Evolutionary conservation across 495 filamentous ascomycete genomes (phyloP).

Genomic region (Clavariopsis aquatica): DNA sequence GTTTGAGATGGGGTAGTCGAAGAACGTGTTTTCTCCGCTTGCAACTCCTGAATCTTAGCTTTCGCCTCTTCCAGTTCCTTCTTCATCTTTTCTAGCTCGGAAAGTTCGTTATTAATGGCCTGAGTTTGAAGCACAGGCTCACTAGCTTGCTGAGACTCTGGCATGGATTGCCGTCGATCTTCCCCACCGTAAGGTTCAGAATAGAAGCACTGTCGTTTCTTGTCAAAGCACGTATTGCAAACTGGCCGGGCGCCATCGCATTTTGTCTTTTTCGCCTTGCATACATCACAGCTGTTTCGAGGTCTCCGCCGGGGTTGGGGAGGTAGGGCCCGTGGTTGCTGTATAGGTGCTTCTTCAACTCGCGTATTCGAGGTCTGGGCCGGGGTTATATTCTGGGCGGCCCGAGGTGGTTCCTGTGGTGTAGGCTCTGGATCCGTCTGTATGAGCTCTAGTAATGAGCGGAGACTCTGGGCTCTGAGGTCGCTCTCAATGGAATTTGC

Average conservation of each 20-base stretch:
- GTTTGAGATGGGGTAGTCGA: conserved; percentile 23
- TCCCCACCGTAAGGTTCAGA: conserved; percentile 12
- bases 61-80: conserved; percentile 34
- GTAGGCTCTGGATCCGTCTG: conserved; percentile 27
- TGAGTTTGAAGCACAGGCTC: conserved; percentile 20
- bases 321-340: conserved; percentile 9
- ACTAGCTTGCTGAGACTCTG: background rate
- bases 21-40: conserved; percentile 29
- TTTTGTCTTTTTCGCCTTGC: conserved; percentile 37
- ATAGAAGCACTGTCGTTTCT: conserved; percentile 34
- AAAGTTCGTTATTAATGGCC: conserved; percentile 18
- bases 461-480: conserved; percentile 34
- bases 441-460: conserved; percentile 37
- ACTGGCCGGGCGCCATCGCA: conserved; percentile 34
- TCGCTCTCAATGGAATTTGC: conserved; percentile 36
- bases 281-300: conserved; percentile 32
- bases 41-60: conserved; percentile 28
- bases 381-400: background rate
- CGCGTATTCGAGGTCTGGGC: background rate
- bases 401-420: background rate
- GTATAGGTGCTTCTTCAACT: background rate
- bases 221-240: conserved; percentile 31
- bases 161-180: conserved; percentile 14
- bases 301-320: conserved; percentile 9
- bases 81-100: conserved; percentile 33